A percentile compares a stretch with the other conserved stretches of the same genome.
Evolutionary conservation across 305 asterid species (phyloP).

Genomic region (Ilex paraguariensis): DNA sequence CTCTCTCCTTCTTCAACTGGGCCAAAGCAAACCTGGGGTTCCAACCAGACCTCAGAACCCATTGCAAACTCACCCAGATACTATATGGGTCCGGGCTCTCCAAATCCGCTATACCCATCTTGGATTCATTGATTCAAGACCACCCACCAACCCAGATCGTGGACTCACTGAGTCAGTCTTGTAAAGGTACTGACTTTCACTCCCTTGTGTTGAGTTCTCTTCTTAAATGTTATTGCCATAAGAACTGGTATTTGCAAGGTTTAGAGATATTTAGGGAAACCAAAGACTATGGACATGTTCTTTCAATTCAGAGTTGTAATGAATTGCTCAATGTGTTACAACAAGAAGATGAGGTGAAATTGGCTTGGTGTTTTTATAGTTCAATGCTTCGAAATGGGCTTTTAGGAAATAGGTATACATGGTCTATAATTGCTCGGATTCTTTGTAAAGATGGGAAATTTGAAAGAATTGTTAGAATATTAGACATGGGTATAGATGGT

Average conservation of each 20-base stretch:
- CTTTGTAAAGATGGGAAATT: constrained; percentile 49
- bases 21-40: constrained; percentile 44
- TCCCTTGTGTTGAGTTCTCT: constrained; percentile 38
- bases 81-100: constrained; percentile 45
- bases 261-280: constrained; percentile 40
- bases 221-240: constrained; percentile 47
- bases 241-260: constrained; percentile 36
- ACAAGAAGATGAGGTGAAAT: constrained; percentile 39
- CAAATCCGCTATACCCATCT: constrained; percentile 42
- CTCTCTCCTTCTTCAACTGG: constrained; percentile 58
- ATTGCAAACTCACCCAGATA: constrained; percentile 39
- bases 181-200: constrained; percentile 22
- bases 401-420: constrained; percentile 40
- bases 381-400: constrained; percentile 44
- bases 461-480: constrained; percentile 40
- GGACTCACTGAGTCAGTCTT: constrained; percentile 31
- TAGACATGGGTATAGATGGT: constrained; percentile 39
- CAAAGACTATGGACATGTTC: constrained; percentile 26
- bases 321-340: constrained; percentile 41
- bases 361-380: constrained; percentile 57
- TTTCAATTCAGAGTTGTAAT: constrained; percentile 36
- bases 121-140: constrained; percentile 41
- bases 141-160: constrained; percentile 43
- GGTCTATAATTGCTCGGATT: constrained; percentile 43
- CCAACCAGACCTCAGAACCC: constrained; percentile 48